These are phyloP conservation scores for Chlorella ohadii DNA, from an alignment of 139 green algal species.

Conservation along the genomic window DNA sequence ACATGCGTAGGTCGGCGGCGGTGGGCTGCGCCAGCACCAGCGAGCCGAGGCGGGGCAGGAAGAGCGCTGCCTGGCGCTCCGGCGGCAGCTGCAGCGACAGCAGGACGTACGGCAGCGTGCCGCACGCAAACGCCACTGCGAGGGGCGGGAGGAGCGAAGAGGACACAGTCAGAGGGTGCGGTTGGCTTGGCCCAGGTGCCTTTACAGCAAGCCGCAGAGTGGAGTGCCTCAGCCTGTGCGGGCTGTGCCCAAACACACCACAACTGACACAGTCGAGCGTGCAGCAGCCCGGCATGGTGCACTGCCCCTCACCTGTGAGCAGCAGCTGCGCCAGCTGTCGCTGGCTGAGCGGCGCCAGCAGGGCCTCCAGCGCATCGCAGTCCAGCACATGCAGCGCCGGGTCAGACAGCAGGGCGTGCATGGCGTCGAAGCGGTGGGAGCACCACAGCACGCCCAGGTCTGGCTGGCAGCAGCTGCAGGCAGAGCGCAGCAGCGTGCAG, in stretches of 20 bases:
- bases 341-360: slow-evolving; percentile 8
- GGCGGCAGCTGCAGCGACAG: slow-evolving; percentile 7
- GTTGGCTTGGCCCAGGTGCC: too few relatives aligned
- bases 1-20: background rate
- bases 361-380: slow-evolving; percentile 11
- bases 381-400: slow-evolving; percentile 16
- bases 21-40: background rate
- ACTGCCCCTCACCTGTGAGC: background rate
- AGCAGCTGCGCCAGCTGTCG: slow-evolving; percentile 20
- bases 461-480: slow-evolving; percentile 7
- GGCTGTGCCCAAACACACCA: too few relatives aligned
- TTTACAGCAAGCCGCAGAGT: too few relatives aligned
- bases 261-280: too few relatives aligned
- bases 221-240: too few relatives aligned
- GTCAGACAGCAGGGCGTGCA: background rate
- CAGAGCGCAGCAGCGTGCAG: background rate
- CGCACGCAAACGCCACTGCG: slow-evolving; percentile 2
- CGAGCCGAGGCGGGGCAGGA: background rate
- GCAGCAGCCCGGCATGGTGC: background rate
- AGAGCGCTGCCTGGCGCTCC: background rate
- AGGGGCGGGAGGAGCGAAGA: background rate
- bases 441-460: slow-evolving; percentile 10
- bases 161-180: too few relatives aligned
- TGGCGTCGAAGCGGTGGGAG: background rate
- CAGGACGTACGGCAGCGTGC: slow-evolving; percentile 8